Evolutionary conservation across 768 basidiomycete genomes (phyloP), one percentile per base, ranked within the genome.

Genomic region (Rhizopogon salebrosus): DNA sequence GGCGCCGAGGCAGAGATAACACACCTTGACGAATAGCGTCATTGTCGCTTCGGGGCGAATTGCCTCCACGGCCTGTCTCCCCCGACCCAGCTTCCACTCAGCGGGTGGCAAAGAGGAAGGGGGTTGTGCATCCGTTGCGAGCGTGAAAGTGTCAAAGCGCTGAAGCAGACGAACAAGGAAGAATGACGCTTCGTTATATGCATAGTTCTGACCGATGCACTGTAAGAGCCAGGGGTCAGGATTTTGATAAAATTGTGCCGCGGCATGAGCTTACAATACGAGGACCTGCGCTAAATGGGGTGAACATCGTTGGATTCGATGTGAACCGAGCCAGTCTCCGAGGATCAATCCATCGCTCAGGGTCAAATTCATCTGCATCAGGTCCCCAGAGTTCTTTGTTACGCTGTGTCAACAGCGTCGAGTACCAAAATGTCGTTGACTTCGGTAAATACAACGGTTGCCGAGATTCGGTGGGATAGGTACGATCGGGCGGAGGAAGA

Each of bases 351-450:
- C 90, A 93, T 37, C 90, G 76, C 29, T 88, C 84, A 6, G 88
- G 88, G 51, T 87, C 79, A 63, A 91, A 93, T n/a, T 75, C 76
- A 60, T 88, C 78, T 0, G 89, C 88, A 55, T 91, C 86, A 0
- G 72, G 60, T 2, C 90, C 90, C 90, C 89, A 92, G 0, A 89
- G 68, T 16, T 72, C 75, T 40, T 74, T 72, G 57, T 83, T 84
- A 0, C 87, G 78, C 50, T 92, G 90, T 50, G 80, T 80, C 37
- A 89, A 69, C 29, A 88, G 67, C 0, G 83, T 78, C 22, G 81
- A 68, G 63, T 80, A 84, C 50, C 84, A 78, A 45, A 89, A 76
- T 0, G 72, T 72, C 2, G 83, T 83, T 20, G 67, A 63, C 40
- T 71, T 73, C 1, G 85, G 85, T 75, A 88, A 78, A 62, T 83